Base-by-base conservation (phyloP, 2,329 filamentous ascomycete species). In the Passalora sequoiae region DNA sequence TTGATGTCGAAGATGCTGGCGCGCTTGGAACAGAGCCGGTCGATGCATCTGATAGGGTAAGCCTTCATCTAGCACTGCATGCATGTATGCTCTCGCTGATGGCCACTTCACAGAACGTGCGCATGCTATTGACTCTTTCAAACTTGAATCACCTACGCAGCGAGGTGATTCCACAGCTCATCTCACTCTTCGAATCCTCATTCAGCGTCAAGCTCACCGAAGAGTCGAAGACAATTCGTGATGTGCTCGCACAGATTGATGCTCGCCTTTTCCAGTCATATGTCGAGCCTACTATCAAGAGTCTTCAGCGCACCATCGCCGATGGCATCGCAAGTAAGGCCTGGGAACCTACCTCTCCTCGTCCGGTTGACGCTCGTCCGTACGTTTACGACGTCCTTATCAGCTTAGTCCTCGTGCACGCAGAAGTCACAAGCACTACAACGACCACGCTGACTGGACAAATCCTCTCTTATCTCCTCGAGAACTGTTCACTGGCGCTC, bases 191-290 rank as follows among this genome's bases (percentile, higher is more conserved):
- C 60, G 92, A 98, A 63, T 89, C 86, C 38, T 80, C 87, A 43
- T 98, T 98, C 67, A 89, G 86, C 1, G 87, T 97, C 50, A 94
- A 94, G 61, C 77, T 98, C 47, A 94, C 89, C 1, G 91, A 96
- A 51, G 92, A 98, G 67, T 84, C 83, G 43, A 91, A 91, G 64
- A 92, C 86, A 0, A 91, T 98, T 60, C 83, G 84, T 43, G 89
- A 97, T 59, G 88, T 94, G 3, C 81, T 97, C 9, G 77, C 78
- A 12, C 89, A 97, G 63, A 96, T 98, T 52, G 89, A 97, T 60
- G 78, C 83, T 9, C 83, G 87, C 4, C 81, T 98, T 25, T 98
- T 98, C 75, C 80, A 89, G 58, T 88, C 89, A 2, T 98, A 96
- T 68, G 94, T 88, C 10, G 81, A 81, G 17, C 88, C 89, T 1